Percentiles rank a stretch among this genome's conserved stretches.
Evolutionary conservation across 768 basidiomycete species (phyloP).

Genomic region (Hygrophoropsis aurantiaca): DNA sequence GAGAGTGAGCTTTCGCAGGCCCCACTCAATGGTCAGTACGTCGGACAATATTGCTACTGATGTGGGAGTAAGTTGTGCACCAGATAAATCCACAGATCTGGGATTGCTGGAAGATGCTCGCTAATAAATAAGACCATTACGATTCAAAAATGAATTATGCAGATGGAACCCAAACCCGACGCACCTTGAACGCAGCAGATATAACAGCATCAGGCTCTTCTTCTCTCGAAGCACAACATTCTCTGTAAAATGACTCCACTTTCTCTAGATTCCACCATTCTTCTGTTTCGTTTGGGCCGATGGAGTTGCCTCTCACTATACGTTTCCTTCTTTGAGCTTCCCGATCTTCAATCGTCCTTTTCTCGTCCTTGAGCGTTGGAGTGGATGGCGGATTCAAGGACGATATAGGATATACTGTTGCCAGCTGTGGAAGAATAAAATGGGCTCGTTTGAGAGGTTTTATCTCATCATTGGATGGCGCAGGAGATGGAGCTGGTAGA

Average conservation of each 20-base stretch:
- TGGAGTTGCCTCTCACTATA: slow-evolving; percentile 59
- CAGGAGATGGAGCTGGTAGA: slow-evolving; percentile 54
- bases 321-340: slow-evolving; percentile 68
- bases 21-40: slow-evolving; percentile 92
- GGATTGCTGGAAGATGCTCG: slow-evolving; percentile 56
- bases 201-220: slow-evolving; percentile 67
- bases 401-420: slow-evolving; percentile 89
- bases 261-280: slow-evolving; percentile 87
- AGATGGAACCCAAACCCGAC: slow-evolving; percentile 9
- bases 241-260: slow-evolving; percentile 83
- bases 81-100: slow-evolving; percentile 76
- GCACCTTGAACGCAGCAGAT: slow-evolving; percentile 69
- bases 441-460: slow-evolving; percentile 84
- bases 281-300: slow-evolving; percentile 34
- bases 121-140: slow-evolving; percentile 28
- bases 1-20: slow-evolving; percentile 79
- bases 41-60: slow-evolving; percentile 84
- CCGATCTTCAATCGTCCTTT: slow-evolving; percentile 71
- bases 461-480: slow-evolving; percentile 39
- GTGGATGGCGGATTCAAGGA: slow-evolving; percentile 81
- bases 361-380: slow-evolving; percentile 77
- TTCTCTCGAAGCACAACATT: slow-evolving; percentile 79
- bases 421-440: slow-evolving; percentile 85
- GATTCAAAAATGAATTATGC: too few species aligned
- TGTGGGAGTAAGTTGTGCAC: slow-evolving; percentile 68